phyloP scores from a whole-genome alignment of 805 yeast species.

The Ogataea neopini region DNA sequence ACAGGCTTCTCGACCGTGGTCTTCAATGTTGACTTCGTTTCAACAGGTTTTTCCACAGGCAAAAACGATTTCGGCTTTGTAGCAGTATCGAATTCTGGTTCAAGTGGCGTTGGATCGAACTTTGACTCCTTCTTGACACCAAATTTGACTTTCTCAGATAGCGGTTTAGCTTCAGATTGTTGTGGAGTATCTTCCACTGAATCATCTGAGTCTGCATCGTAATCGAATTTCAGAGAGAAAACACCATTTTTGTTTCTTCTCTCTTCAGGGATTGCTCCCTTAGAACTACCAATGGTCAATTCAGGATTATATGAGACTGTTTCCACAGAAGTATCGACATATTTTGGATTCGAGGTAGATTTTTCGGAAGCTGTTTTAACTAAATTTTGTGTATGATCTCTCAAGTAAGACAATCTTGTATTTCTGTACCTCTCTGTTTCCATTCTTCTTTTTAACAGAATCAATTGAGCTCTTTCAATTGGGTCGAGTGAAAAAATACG shows the following conservation, averaged over 20 bases:
- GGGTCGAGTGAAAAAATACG: conserved; percentile 30
- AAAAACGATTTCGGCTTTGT: conserved; percentile 17
- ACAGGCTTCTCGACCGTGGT: too few species aligned
- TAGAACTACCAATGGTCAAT: conserved; percentile 4
- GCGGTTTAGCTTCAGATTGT: conserved; percentile 12
- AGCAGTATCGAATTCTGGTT: conserved; percentile 20
- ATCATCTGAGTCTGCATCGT: conserved; percentile 15
- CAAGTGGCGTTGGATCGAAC: conserved; percentile 19
- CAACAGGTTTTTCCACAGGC: conserved; percentile 6
- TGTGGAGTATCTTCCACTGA: conserved; percentile 4
- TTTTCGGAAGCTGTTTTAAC: conserved; percentile 15
- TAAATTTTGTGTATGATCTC: conserved; percentile 33
- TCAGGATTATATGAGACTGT: conserved; percentile 19
- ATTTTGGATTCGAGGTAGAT: conserved; percentile 17
- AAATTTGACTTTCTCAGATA: conserved; percentile 29
- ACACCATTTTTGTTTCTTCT: conserved; percentile 29
- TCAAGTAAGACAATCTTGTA: conserved; percentile 46
- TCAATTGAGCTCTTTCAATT: conserved; percentile 34
- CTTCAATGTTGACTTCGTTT: conserved; percentile 3
- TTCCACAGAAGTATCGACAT: conserved; percentile 27
- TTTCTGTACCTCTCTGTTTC: conserved; percentile 47
- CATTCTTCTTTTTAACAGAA: conserved; percentile 38
- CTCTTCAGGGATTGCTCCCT: conserved; percentile 19
- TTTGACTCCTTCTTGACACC: conserved; percentile 13
- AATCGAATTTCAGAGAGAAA: conserved; percentile 22